Percentiles rank a stretch among this genome's conserved stretches.
Conservation (phyloP, 2,329 filamentous ascomycete genomes). For the Microascus cirrosus region DNA sequence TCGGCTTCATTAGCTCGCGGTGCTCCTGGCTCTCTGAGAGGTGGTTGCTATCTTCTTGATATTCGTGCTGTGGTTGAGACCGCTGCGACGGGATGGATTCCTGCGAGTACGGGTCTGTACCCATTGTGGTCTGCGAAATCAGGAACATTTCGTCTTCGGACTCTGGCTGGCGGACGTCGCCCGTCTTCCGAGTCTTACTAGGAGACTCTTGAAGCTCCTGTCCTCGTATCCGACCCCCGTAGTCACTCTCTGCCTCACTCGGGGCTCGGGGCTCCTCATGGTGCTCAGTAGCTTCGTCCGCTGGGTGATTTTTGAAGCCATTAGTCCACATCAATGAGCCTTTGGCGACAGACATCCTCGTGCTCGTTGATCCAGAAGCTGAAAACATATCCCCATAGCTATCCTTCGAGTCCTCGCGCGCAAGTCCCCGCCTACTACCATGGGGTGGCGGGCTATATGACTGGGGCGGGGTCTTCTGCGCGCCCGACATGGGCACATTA, state of each 20-base stretch:
- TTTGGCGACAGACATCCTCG: conserved; percentile 12
- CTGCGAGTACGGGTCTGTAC: conserved; percentile 17
- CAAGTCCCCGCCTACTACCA: background rate
- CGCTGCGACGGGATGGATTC: conserved; percentile 16
- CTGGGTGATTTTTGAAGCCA: conserved; percentile 6
- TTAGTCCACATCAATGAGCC: background rate
- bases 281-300: conserved; percentile 9
- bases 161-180: conserved; percentile 10
- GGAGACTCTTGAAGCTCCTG: conserved; percentile 11
- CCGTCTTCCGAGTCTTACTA: background rate
- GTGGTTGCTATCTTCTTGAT: background rate
- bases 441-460: background rate
- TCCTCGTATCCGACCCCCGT: conserved; percentile 33
- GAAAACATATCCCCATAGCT: conserved; percentile 49
- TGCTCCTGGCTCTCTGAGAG: background rate
- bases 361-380: conserved; percentile 26
- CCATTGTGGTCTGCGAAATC: conserved; percentile 33
- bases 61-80: background rate
- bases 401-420: conserved; percentile 36
- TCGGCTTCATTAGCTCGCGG: background rate
- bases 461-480: background rate
- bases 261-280: conserved; percentile 8
- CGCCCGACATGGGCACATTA: conserved; percentile 17
- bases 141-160: conserved; percentile 28
- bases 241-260: conserved; percentile 25